Evolutionary conservation across 345 rosid species (phyloP).

Genomic region (Erodium maritimum): DNA sequence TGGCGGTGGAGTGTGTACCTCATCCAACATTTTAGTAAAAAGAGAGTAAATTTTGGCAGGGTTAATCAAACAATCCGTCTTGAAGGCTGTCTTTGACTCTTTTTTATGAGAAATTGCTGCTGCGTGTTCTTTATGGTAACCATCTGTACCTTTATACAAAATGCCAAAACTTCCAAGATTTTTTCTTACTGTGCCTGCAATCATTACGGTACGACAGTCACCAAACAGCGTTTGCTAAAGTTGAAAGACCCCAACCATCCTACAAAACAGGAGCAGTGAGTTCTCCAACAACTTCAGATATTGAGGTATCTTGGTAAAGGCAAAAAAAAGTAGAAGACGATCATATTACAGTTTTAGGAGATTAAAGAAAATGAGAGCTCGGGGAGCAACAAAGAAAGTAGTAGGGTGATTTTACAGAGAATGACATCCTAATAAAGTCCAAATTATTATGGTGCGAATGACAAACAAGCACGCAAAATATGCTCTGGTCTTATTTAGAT

Average conservation of each 20-base stretch:
- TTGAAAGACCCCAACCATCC: neutral
- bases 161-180: constrained; percentile 37
- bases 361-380: too few species aligned
- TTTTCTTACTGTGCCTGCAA: constrained; percentile 77
- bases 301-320: neutral
- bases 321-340: neutral
- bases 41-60: constrained; percentile 51
- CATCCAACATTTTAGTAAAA: constrained; percentile 52
- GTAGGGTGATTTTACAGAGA: too few species aligned
- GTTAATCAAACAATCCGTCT: constrained; percentile 37
- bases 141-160: constrained; percentile 59
- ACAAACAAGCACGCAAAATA: too few species aligned
- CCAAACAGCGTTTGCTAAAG: neutral
- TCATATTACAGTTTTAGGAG: too few species aligned
- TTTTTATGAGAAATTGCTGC: constrained; percentile 63
- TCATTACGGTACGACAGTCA: neutral
- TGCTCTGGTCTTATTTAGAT: too few species aligned
- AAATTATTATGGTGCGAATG: too few species aligned
- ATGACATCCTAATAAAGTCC: too few species aligned
- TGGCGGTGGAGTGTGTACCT: constrained; percentile 29
- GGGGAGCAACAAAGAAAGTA: too few species aligned
- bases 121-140: constrained; percentile 41
- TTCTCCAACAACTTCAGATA: neutral
- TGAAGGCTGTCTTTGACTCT: constrained; percentile 42
- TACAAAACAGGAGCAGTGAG: neutral